Evolutionary conservation across 257 asterid species (phyloP), one percentile per base, ranked within the genome.

Genomic region (Linaria vulgaris): DNA sequence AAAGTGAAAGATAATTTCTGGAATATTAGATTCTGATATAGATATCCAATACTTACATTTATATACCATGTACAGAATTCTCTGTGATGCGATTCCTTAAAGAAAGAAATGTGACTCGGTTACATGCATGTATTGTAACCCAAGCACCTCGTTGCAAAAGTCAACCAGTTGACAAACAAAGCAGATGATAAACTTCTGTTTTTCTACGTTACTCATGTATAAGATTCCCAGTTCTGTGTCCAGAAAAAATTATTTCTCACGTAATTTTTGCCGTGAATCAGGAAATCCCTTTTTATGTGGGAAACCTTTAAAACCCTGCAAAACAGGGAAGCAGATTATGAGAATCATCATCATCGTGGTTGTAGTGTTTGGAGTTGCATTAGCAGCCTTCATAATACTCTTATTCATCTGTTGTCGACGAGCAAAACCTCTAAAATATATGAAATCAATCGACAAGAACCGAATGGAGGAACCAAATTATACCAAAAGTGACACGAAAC

Each of bases 221-320:
- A 16, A 59, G 1, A 46, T 15, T 38, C 30, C 49, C 19, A 37
- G 16, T 16, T 12, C 9, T 16, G 1, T 15, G 20, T 13, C 51
- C 6, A 6, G 11, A 38, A 6, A n/a, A 12, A 41, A 37, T 14
- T 22, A 6, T 16, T 21, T 16, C 41, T 14, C 20, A 43, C 25
- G 10, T 24, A 20, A 27, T 59, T 38, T 14, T 12, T 9, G 5
- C 39, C 49, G 25, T 44, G 48, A 34, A 60, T 41, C 84, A 87
- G 97, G 96, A 50, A 85, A 87, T 56, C n/a, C 12, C 38, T 59
- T 63, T 19, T 75, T 90, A 0, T 87, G 97, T 64, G 88, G 88
- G 4, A 62, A 55, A 76, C 96, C 96, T 6, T 46, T 83, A 59
- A 2, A 68, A 21, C 56, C 80, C 24, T 89, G 97, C 86, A 74